A percentile compares a stretch with the other conserved stretches of the same genome.
phyloP scores from a whole-genome alignment of 306 rosid genomes.

The Corylus heterophylla region DNA sequence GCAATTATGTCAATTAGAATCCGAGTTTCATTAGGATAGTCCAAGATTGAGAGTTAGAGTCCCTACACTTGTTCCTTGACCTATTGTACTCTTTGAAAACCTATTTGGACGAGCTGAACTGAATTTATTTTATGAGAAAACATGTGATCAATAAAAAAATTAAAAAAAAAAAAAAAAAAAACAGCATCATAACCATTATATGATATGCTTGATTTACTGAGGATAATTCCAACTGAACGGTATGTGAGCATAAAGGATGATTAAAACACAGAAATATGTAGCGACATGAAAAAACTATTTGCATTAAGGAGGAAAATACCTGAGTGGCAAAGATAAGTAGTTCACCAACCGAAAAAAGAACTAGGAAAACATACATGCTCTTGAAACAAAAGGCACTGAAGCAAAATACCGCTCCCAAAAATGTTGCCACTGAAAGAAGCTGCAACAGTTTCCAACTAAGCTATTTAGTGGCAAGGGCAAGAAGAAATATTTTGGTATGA shows the following conservation, averaged over 20 bases:
- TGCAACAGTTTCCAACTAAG: constrained; percentile 38
- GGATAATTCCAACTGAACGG: background rate
- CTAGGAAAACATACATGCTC: constrained; percentile 75
- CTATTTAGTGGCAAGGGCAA: constrained; percentile 14
- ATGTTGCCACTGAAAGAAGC: constrained; percentile 68
- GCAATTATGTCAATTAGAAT: no score
- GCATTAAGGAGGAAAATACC: constrained; percentile 42
- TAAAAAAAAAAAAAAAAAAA: background rate
- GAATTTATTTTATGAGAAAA: background rate
- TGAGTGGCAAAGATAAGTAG: constrained; percentile 75
- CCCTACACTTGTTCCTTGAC: no score
- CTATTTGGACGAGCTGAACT: no score
- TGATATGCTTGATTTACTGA: background rate
- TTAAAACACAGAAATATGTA: background rate
- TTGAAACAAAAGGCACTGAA: constrained; percentile 67
- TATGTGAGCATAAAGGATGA: background rate
- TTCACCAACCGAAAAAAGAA: constrained; percentile 70
- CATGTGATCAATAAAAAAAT: background rate
- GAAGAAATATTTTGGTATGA: background rate
- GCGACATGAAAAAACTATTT: background rate
- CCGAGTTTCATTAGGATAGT: no score
- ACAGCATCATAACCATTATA: background rate
- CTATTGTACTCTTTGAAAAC: no score
- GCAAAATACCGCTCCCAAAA: constrained; percentile 68
- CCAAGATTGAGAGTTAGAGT: no score